A percentile compares a stretch with the other conserved stretches of the same genome.
phyloP scores from a whole-genome alignment of 2,329 filamentous ascomycete genomes.

The Colletotrichum salicis region DNA sequence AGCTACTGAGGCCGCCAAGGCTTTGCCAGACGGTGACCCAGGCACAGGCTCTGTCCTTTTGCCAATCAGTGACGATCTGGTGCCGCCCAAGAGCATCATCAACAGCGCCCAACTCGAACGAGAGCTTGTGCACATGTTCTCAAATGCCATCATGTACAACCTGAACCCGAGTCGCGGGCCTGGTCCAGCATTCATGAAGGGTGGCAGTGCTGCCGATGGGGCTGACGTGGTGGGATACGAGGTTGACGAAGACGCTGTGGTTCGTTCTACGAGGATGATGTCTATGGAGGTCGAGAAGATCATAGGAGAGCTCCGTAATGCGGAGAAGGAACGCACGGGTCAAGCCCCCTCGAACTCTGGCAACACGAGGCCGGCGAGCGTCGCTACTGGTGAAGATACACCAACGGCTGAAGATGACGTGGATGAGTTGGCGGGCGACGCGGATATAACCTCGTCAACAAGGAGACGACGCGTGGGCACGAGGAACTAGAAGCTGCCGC shows the following conservation, averaged over 20 bases:
- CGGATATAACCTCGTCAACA: conserved; percentile 44
- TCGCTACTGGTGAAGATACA: conserved; percentile 55
- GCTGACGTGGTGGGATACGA: conserved; percentile 68
- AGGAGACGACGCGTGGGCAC: conserved; percentile 50
- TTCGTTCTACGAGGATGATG: conserved; percentile 90
- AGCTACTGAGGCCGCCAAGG: conserved; percentile 68
- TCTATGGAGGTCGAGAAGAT: conserved; percentile 86
- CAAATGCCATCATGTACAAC: conserved; percentile 99
- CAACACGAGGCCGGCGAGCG: conserved; percentile 48
- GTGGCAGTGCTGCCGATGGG: conserved; percentile 48
- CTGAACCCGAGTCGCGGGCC: conserved; percentile 80
- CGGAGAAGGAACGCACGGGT: conserved; percentile 67
- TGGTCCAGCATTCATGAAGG: conserved; percentile 68
- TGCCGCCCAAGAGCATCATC: conserved; percentile 89
- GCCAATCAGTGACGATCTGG: conserved; percentile 78
- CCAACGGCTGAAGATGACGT: conserved; percentile 55
- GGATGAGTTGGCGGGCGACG: conserved; percentile 58
- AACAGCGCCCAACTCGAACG: conserved; percentile 93
- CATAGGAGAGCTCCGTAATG: conserved; percentile 79
- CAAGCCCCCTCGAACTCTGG: conserved; percentile 45
- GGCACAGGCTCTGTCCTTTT: conserved; percentile 69
- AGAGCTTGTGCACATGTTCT: conserved; percentile 95
- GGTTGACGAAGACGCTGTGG: conserved; percentile 84
- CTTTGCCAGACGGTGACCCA: conserved; percentile 69
- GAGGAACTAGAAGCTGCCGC: conserved; percentile 44